These are phyloP conservation scores for Sonneratia alba DNA, from an alignment of 345 rosid genomes.

Conservation along the genomic window DNA sequence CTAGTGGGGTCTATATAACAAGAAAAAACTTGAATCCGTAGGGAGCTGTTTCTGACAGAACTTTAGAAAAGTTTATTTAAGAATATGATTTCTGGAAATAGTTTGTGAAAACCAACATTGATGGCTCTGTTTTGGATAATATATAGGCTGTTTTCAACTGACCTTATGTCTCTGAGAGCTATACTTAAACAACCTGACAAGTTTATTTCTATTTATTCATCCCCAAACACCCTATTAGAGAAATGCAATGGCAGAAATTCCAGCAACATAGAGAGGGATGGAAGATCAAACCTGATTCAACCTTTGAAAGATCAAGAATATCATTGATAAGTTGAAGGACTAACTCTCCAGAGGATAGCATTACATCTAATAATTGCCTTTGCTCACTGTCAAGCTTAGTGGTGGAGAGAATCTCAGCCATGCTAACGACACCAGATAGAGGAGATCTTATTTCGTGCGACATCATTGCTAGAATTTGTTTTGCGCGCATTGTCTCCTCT, in stretches of 20 bases:
- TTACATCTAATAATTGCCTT: conserved; percentile 61
- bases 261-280: not conserved
- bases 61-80: not conserved
- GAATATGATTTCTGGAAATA: not conserved
- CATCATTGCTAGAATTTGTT: conserved; percentile 97
- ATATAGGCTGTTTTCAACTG: not conserved
- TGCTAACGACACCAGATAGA: conserved; percentile 82
- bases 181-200: not conserved
- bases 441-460: conserved; percentile 98
- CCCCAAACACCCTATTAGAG: not conserved
- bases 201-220: not conserved
- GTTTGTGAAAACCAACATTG: not conserved
- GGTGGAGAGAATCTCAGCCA: conserved; percentile 87
- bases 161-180: not conserved
- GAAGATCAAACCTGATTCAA: conserved; percentile 64
- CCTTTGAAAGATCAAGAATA: conserved; percentile 96
- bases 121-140: not conserved
- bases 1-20: not conserved
- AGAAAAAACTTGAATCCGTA: not conserved
- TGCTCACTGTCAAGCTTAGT: conserved; percentile 75
- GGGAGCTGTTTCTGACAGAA: not conserved
- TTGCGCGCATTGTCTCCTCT: conserved; percentile 99
- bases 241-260: not conserved
- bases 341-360: conserved; percentile 94
- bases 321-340: conserved; percentile 92